phyloP scores from a whole-genome alignment of 1,284 basidiomycete genomes.

The Cystobasidium pallidum region DNA sequence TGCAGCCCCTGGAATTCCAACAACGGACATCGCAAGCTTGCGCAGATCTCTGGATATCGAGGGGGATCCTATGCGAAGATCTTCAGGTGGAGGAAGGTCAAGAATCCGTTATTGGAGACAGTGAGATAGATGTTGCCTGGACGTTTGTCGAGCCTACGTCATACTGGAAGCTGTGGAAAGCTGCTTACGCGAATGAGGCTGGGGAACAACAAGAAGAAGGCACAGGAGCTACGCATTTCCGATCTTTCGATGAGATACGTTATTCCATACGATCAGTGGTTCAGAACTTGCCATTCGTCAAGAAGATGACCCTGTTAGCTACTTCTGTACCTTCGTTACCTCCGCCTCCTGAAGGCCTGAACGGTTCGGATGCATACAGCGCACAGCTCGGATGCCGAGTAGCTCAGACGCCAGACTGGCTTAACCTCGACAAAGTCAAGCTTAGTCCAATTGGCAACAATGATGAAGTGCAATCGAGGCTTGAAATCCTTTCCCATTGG shows the following conservation, averaged over 20 bases:
- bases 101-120: slow-evolving; percentile 20
- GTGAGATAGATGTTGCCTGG: slow-evolving; percentile 27
- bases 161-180: slow-evolving; percentile 27
- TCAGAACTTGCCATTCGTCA: slow-evolving; percentile 28
- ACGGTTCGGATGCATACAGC: slow-evolving; percentile 3
- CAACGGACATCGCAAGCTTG: slow-evolving; percentile 22
- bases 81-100: neutral
- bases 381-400: slow-evolving; percentile 8
- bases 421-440: slow-evolving; percentile 2
- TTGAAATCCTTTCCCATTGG: slow-evolving; percentile 44
- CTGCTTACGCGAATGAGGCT: slow-evolving; percentile 18
- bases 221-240: slow-evolving; percentile 10
- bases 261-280: slow-evolving; percentile 48
- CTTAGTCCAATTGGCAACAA: slow-evolving; percentile 12
- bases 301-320: slow-evolving; percentile 26
- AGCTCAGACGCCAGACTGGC: slow-evolving; percentile 29
- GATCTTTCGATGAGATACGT: slow-evolving; percentile 49
- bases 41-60: slow-evolving; percentile 33
- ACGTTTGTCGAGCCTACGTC: slow-evolving; percentile 23
- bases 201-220: slow-evolving; percentile 14
- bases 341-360: slow-evolving; percentile 3
- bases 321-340: slow-evolving; percentile 16
- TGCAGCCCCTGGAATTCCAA: slow-evolving; percentile 21
- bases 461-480: neutral
- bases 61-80: slow-evolving; percentile 19